A percentile compares a stretch with the other conserved stretches of the same genome.
Conservation (phyloP, 2,329 filamentous ascomycete species). For the Orbilia javanica region DNA sequence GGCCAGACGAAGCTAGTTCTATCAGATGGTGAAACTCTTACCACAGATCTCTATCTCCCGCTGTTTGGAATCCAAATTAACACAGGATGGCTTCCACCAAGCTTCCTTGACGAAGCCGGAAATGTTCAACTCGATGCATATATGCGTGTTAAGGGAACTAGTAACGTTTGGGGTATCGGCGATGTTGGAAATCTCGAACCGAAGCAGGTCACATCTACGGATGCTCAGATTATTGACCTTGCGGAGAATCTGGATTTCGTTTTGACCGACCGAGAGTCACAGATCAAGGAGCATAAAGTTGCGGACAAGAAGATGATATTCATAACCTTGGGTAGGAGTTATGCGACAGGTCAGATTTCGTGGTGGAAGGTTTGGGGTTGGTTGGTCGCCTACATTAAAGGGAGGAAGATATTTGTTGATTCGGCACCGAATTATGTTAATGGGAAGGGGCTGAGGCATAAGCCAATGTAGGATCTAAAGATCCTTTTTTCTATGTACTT, state of each 20-base stretch:
- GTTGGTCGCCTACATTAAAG: slow-evolving; percentile 57
- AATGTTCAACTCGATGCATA: slow-evolving; percentile 56
- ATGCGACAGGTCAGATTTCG: slow-evolving; percentile 58
- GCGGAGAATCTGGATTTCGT: slow-evolving; percentile 52
- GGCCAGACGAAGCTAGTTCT: slow-evolving; percentile 48
- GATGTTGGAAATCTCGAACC: slow-evolving; percentile 58
- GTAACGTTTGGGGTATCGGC: slow-evolving; percentile 59
- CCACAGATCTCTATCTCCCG: slow-evolving; percentile 57
- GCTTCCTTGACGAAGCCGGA: slow-evolving; percentile 51
- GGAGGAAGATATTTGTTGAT: slow-evolving; percentile 59
- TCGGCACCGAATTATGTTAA: slow-evolving; percentile 56
- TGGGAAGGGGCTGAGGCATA: slow-evolving; percentile 58
- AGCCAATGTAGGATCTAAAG: slow-evolving; percentile 49
- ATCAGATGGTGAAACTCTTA: slow-evolving; percentile 39
- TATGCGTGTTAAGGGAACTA: slow-evolving; percentile 56
- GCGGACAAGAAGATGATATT: slow-evolving; percentile 58
- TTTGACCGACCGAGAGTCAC: slow-evolving; percentile 31
- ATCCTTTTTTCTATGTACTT: not conserved
- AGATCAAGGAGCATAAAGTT: slow-evolving; percentile 57
- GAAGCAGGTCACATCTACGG: slow-evolving; percentile 58
- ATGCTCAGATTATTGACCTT: slow-evolving; percentile 59
- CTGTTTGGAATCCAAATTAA: slow-evolving; percentile 56
- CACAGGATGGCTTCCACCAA: slow-evolving; percentile 48
- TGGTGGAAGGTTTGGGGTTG: slow-evolving; percentile 59
- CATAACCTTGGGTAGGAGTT: slow-evolving; percentile 58